Base-by-base conservation (phyloP, 805 yeast species). In the Hermanozyma aechmeae region DNA sequence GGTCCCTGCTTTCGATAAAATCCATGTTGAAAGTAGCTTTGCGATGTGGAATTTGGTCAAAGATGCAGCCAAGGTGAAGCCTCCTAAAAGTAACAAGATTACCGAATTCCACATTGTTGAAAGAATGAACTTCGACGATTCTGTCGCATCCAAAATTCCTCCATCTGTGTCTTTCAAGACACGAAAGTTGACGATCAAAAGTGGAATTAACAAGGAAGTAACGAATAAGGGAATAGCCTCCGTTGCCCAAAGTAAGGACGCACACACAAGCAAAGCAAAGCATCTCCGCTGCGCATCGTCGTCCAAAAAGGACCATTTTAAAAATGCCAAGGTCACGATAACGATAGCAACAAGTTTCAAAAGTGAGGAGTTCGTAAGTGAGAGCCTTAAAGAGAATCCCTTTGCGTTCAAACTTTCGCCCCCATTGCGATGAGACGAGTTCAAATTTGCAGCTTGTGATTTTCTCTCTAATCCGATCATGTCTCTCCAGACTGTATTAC, bases 381-480 rank as follows among this genome's bases (percentile, higher is more conserved):
- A n/a, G n/a, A n/a, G n/a, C n/a, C n/a, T n/a, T n/a, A n/a, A n/a
- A n/a, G n/a, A n/a, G n/a, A n/a, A n/a, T n/a, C n/a, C n/a, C n/a
- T n/a, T n/a, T n/a, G n/a, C n/a, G n/a, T n/a, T n/a, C n/a, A n/a
- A n/a, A n/a, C n/a, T n/a, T n/a, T n/a, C n/a, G n/a, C n/a, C n/a
- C n/a, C n/a, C n/a, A n/a, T n/a, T n/a, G n/a, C n/a, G n/a, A n/a
- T n/a, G n/a, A n/a, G n/a, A n/a, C n/a, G n/a, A n/a, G n/a, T 38
- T 38, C 5, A 33, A 32, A 40, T 52, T 38, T 2, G 87, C 86
- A 13, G 84, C 85, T 44, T 86, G 89, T 1, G 87, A 65, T 45
- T 82, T 82, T 42, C 95, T 71, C 51, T 87, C 96, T 39, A 68
- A 48, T 2, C 73, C 73, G 32, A 69, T 63, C 73, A 69, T 66